Conservation (phyloP, 2,329 filamentous ascomycete species). For the Stachybotrys elegans region DNA sequence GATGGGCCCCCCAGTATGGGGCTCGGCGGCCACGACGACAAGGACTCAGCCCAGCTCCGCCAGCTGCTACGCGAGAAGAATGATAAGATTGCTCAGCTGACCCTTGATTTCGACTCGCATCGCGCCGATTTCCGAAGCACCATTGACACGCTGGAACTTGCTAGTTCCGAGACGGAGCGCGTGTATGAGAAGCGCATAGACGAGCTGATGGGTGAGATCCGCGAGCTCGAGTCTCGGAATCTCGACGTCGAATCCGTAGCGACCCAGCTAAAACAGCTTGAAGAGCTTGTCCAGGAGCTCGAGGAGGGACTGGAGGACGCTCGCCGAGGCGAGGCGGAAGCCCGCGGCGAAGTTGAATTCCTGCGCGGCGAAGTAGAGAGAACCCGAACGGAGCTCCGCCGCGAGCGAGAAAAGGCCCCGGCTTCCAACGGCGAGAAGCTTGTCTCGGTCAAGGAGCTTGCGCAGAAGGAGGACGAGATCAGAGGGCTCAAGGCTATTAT, state of each 20-base stretch:
- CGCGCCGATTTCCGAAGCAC: constrained; percentile 94
- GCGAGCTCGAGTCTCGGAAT: constrained; percentile 74
- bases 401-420: constrained; percentile 74
- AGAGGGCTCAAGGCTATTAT: constrained; percentile 96
- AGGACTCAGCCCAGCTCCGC: constrained; percentile 71
- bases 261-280: constrained; percentile 85
- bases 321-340: constrained; percentile 88
- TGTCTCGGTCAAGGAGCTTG: constrained; percentile 66
- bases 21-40: constrained; percentile 54
- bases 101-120: constrained; percentile 90
- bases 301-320: constrained; percentile 97
- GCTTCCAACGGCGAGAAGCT: constrained; percentile 35
- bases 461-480: constrained; percentile 96
- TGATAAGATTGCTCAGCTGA: constrained; percentile 90
- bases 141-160: constrained; percentile 92
- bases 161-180: constrained; percentile 88
- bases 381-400: constrained; percentile 78
- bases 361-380: constrained; percentile 90
- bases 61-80: constrained; percentile 90
- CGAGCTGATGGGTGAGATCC: constrained; percentile 76
- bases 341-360: constrained; percentile 92
- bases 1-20: constrained; percentile 35
- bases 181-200: constrained; percentile 94
- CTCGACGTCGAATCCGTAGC: constrained; percentile 92
- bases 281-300: constrained; percentile 92